Percentiles rank a stretch among this genome's conserved stretches.
Conservation (phyloP, 345 rosid species). For the Cardiospermum halicacabum region DNA sequence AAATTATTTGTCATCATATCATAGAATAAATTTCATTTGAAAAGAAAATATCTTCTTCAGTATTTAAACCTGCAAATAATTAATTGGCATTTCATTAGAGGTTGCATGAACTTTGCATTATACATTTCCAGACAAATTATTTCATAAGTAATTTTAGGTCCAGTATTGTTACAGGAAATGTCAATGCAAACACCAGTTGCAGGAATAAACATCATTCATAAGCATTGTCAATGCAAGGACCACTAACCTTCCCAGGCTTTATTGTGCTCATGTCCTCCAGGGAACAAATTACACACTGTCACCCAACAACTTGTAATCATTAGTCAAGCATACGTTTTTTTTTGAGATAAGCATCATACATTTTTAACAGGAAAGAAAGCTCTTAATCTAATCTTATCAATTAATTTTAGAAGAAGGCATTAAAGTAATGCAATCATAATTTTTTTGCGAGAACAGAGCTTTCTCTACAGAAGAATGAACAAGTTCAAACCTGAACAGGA, state of each 20-base stretch:
- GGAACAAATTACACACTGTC: slow-evolving; percentile 86
- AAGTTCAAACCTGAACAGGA: slow-evolving; percentile 79
- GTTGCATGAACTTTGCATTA: slow-evolving; percentile 1
- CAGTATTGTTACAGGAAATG: too few relatives aligned
- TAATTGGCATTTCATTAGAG: background rate
- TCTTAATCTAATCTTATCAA: background rate
- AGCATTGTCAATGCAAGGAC: background rate
- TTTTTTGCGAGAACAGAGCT: background rate
- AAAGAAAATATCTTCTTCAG: background rate
- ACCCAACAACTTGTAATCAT: slow-evolving; percentile 18
- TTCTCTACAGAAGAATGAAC: background rate
- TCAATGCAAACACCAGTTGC: background rate
- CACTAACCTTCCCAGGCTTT: slow-evolving; percentile 81
- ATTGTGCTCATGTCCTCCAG: slow-evolving; percentile 71
- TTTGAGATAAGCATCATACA: background rate
- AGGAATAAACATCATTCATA: background rate
- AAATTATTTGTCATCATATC: background rate
- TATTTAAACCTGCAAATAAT: background rate
- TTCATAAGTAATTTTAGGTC: too few relatives aligned
- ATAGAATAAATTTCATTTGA: background rate
- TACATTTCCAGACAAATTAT: background rate
- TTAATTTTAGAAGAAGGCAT: background rate
- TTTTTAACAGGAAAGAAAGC: background rate
- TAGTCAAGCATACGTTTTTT: slow-evolving; percentile 19
- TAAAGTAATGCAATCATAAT: background rate